Evolutionary conservation across 305 asterid species (phyloP), one percentile per base, ranked within the genome.

Genomic region (Fraxinus platypoda): DNA sequence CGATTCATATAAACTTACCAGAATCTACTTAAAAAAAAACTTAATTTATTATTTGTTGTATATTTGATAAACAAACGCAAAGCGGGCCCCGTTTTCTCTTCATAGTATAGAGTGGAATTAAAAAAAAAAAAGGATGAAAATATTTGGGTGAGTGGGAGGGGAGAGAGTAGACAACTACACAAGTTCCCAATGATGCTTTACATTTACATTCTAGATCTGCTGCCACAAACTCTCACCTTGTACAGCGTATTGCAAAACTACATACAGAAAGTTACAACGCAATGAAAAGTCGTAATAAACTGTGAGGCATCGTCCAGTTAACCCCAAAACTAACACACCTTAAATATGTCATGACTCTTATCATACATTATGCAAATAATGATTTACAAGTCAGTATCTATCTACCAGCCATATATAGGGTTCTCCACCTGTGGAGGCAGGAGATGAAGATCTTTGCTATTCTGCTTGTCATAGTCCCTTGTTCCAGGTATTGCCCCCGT

Each of bases 381-480:
- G 85, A 85, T 84, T 75, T 87, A 86, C 90, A 83, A 23, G 77
- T 77, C 25, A 78, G 37, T 79, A 78, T 77, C 85, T 84, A 84
- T 62, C 88, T 92, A 97, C 99, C 97, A 96, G 19, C 98, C 98
- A 83, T 93, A 96, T 23, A 97, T 82, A 31, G 99, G 99, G 82
- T 91, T 94, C 91, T 92, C 96, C 72, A 94, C 98, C 86, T 88
- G 93, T 11, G 98, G 94, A 43, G 98, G 99, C 86, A 89, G 82
- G 17, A 97, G 93, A 85, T 80, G 87, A 76, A 97, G 97, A 91
- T 97, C 99, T 76, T 90, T 86, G 64, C 93, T 83, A 37, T 94
- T 97, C 87, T 97, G 93, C 64, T 92, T 88, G 80, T 88, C 88
- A 31, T 94, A 96, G 82, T 91, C 92, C 89, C 92, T 92, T 2